phyloP scores from a whole-genome alignment of 257 asterid genomes.

The Verbena officinalis region DNA sequence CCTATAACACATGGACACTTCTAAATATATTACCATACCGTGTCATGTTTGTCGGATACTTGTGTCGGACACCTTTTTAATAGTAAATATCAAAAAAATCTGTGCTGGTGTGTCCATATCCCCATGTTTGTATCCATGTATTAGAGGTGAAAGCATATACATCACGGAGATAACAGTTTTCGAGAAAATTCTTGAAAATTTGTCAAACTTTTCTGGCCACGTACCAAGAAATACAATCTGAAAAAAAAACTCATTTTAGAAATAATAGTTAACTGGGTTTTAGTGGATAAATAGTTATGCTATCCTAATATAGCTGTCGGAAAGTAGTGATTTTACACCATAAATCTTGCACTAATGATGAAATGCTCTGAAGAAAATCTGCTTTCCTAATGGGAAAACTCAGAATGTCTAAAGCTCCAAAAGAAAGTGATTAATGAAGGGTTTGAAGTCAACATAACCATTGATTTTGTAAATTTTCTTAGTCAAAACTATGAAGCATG shows the following conservation, averaged over 20 bases:
- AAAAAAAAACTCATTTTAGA: neutral
- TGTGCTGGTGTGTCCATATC: too few relatives aligned
- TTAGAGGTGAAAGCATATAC: neutral
- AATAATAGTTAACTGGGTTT: neutral
- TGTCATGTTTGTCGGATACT: too few relatives aligned
- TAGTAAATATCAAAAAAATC: too few relatives aligned
- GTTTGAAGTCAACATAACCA: constrained; percentile 30
- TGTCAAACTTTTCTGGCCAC: neutral
- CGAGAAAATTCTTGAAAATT: neutral
- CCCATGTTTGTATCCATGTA: too few relatives aligned
- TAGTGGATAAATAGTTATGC: neutral
- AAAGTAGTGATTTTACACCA: neutral
- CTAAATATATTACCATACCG: too few relatives aligned
- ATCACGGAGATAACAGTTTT: neutral
- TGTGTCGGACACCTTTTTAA: too few relatives aligned
- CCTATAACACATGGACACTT: too few relatives aligned
- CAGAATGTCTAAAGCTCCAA: neutral
- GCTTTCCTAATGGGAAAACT: neutral
- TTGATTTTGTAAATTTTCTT: constrained; percentile 9
- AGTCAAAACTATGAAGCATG: neutral
- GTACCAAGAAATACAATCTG: neutral
- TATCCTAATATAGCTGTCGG: too few relatives aligned
- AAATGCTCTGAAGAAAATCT: neutral
- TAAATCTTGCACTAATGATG: constrained; percentile 7
- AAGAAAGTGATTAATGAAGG: constrained; percentile 11